A percentile compares a stretch with the other conserved stretches of the same genome.
These are phyloP conservation scores for Taphrina flavorubra DNA, from an alignment of 1,139 yeast species.

Conservation along the genomic window DNA sequence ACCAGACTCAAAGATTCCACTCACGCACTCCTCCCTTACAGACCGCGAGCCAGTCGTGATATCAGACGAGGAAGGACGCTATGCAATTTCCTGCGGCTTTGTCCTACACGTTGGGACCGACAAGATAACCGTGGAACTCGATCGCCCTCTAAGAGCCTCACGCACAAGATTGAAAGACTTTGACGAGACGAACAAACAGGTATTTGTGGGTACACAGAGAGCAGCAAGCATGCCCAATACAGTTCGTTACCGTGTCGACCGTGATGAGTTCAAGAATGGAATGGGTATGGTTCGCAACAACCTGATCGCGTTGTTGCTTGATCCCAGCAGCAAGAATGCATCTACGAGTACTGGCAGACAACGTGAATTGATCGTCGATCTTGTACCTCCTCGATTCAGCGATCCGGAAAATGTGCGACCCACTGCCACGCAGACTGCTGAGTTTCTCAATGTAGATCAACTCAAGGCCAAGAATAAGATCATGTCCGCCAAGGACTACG, in stretches of 20 bases:
- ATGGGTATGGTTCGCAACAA: constrained; percentile 79
- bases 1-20: constrained; percentile 22
- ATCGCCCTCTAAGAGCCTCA: constrained; percentile 60
- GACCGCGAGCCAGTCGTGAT: constrained; percentile 59
- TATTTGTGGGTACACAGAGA: constrained; percentile 54
- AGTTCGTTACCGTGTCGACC: constrained; percentile 68
- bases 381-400: constrained; percentile 57
- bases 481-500: constrained; percentile 69
- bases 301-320: constrained; percentile 68
- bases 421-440: constrained; percentile 39
- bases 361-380: constrained; percentile 68
- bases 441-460: constrained; percentile 70
- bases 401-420: not conserved
- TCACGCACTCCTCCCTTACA: constrained; percentile 47
- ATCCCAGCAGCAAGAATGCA: constrained; percentile 59
- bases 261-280: constrained; percentile 77
- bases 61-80: constrained; percentile 82
- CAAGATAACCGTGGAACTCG: constrained; percentile 57
- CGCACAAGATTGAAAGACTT: constrained; percentile 56
- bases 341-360: constrained; percentile 49
- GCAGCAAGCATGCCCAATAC: constrained; percentile 45
- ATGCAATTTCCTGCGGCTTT: constrained; percentile 70
- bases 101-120: constrained; percentile 57
- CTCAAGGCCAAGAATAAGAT: constrained; percentile 68
- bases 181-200: constrained; percentile 57